A percentile compares a stretch with the other conserved stretches of the same genome.
phyloP scores from a whole-genome alignment of 108 stramenopile genomes.

The Cyclotella choctawhatcheeana region DNA sequence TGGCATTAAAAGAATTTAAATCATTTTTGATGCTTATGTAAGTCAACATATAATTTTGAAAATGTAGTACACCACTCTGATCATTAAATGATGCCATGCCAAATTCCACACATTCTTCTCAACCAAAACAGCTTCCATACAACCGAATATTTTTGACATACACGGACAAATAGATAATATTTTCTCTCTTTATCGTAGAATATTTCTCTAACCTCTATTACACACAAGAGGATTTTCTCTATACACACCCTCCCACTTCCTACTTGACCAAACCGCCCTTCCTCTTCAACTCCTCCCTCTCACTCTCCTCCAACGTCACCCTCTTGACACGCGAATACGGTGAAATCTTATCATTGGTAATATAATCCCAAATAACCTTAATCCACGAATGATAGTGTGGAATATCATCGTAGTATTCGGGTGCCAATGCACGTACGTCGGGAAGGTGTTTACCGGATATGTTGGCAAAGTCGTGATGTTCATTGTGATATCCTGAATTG shows the following conservation, averaged over 20 bases:
- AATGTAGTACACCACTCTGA: too few relatives aligned
- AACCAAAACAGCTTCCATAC: too few relatives aligned
- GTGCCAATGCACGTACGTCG: conserved; percentile 75
- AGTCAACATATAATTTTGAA: too few relatives aligned
- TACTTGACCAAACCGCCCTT: conserved; percentile 55
- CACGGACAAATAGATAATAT: too few relatives aligned
- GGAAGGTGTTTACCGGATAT: conserved; percentile 84
- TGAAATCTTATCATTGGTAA: conserved; percentile 73
- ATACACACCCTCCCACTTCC: not conserved
- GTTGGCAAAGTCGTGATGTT: conserved; percentile 96
- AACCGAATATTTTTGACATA: too few relatives aligned
- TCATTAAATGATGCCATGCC: too few relatives aligned
- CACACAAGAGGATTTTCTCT: too few relatives aligned
- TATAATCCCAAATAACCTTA: conserved; percentile 86
- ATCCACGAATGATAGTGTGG: conserved; percentile 85
- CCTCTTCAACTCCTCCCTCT: conserved; percentile 51
- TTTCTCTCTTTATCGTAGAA: too few relatives aligned
- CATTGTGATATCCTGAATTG: conserved; percentile 92
- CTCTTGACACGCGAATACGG: conserved; percentile 85
- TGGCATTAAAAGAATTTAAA: too few relatives aligned
- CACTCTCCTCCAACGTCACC: conserved; percentile 43
- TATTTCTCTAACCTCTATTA: too few relatives aligned
- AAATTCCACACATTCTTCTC: too few relatives aligned
- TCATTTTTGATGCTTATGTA: too few relatives aligned
- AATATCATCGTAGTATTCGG: conserved; percentile 90